phyloP scores from a whole-genome alignment of 2,329 filamentous ascomycete genomes.

The Microdochium trichocladiopsis region DNA sequence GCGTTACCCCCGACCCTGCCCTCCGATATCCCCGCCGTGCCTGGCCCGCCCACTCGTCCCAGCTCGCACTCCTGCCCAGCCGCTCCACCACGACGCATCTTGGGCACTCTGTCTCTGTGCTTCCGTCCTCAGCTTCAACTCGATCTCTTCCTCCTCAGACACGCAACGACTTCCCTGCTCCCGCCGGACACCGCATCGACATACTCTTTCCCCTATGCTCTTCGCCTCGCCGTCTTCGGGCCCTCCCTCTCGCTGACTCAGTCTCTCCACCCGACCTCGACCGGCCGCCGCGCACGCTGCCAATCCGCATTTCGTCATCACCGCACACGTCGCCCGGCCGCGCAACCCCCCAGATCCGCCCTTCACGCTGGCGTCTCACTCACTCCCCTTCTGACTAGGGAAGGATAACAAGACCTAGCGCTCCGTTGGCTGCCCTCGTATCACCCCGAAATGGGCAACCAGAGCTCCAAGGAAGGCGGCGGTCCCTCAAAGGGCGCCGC shows the following conservation, averaged over 20 bases:
- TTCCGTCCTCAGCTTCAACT: no score
- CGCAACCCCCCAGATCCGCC: not conserved
- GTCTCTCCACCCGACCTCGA: not conserved
- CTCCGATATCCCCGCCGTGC: conserved; percentile 16
- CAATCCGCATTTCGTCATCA: not conserved
- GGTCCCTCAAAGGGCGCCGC: conserved; percentile 41
- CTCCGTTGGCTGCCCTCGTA: conserved; percentile 12
- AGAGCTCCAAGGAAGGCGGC: conserved; percentile 56
- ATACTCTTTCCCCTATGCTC: no score
- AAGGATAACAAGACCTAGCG: not conserved
- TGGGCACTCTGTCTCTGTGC: no score
- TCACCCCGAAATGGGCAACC: conserved; percentile 59
- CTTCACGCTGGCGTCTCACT: conserved; percentile 16
- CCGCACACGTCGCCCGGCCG: not conserved
- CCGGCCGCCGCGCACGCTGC: not conserved
- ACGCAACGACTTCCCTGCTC: no score
- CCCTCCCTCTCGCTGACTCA: not conserved
- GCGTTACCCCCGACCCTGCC: conserved; percentile 9
- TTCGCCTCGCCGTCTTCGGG: not conserved
- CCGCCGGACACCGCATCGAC: no score
- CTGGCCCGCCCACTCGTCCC: conserved; percentile 5
- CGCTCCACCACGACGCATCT: no score
- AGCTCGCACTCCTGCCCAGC: conserved; percentile 2
- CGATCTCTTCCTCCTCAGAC: no score
- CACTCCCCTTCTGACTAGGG: conserved; percentile 11